These are phyloP conservation scores for Coemansia sp. DNA, from an alignment of 192 early-diverging fungal genomes.

Conservation along the genomic window DNA sequence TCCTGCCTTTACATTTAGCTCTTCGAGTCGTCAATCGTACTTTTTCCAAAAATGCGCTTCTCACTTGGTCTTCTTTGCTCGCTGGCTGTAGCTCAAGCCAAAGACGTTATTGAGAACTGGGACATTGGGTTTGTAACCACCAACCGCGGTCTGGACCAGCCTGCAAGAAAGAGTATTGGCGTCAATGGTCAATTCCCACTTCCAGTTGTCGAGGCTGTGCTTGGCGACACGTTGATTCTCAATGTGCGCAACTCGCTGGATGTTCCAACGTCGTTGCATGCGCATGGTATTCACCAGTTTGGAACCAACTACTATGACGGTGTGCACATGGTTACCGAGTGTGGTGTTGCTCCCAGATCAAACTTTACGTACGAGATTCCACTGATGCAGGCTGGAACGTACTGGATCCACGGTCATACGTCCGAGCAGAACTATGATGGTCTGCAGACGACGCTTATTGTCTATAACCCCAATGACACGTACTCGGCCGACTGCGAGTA, in stretches of 20 bases:
- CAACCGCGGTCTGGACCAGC: conserved; percentile 32
- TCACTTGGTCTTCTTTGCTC: not conserved
- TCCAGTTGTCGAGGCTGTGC: conserved; percentile 26
- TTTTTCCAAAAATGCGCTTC: not conserved
- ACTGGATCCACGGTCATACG: conserved; percentile 79
- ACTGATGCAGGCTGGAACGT: conserved; percentile 76
- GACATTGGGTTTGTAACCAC: conserved; percentile 26
- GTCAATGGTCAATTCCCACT: conserved; percentile 35
- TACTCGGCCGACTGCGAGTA: conserved; percentile 62
- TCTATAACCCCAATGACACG: conserved; percentile 53
- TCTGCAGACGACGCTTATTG: conserved; percentile 68
- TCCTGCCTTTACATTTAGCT: not conserved
- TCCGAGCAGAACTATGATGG: conserved; percentile 79
- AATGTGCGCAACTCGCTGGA: conserved; percentile 60
- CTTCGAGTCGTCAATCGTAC: not conserved
- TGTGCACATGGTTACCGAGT: conserved; percentile 64
- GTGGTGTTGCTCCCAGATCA: conserved; percentile 66
- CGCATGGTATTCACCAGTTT: conserved; percentile 75
- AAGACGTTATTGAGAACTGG: conserved; percentile 34
- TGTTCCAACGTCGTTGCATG: conserved; percentile 64
- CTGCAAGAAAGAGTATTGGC: conserved; percentile 49
- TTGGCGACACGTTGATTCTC: conserved; percentile 38
- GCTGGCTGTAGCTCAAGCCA: conserved; percentile 3
- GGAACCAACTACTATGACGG: conserved; percentile 71
- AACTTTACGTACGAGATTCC: conserved; percentile 70